Evolutionary conservation across 768 basidiomycete genomes (phyloP), one percentile per base, ranked within the genome.

Genomic region (Suillus placidus): DNA sequence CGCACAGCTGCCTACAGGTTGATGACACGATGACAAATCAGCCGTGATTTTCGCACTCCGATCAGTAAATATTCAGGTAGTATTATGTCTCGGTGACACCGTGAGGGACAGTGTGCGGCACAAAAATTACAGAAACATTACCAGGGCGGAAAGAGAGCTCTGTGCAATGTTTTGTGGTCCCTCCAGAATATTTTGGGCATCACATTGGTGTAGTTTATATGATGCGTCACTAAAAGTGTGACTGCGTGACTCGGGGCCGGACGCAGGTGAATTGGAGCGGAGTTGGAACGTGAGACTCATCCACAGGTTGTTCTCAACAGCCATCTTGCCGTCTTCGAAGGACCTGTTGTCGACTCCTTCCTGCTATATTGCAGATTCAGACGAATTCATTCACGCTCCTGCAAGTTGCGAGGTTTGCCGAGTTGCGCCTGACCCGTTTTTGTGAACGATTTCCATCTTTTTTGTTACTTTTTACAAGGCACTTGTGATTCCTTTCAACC

Each of bases 221-320:
- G n/a, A 42, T 65, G 43, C 38, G 47, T 66, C 12, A 56, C 52
- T 13, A 5, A 14, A 38, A 13, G 30, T 49, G 74, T 71, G 62
- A 72, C 68, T 8, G 4, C 20, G 74, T 77, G 69, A 71, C 73
- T 37, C 69, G 72, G 68, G 58, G 49, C 64, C 66, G 68, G 61
- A 55, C 23, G 23, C 64, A 37, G 16, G 65, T 71, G 66, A 77
- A 75, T 76, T 76, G 68, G 49, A 61, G 73, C 75, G 75, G 75
- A 76, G 75, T 73, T 77, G 18, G 66, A 76, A 76, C 64, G 64
- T 70, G 66, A 60, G 72, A 71, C 70, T 66, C 72, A 69, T 75
- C 67, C 73, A 71, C 75, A 76, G 75, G 71, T 76, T 76, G 73
- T 76, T 71, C 69, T 69, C 76, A 69, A 76, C 76, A 61, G 67